These are phyloP conservation scores for Penicillium decumbens DNA, from an alignment of 2,329 filamentous ascomycete species.

Conservation along the genomic window DNA sequence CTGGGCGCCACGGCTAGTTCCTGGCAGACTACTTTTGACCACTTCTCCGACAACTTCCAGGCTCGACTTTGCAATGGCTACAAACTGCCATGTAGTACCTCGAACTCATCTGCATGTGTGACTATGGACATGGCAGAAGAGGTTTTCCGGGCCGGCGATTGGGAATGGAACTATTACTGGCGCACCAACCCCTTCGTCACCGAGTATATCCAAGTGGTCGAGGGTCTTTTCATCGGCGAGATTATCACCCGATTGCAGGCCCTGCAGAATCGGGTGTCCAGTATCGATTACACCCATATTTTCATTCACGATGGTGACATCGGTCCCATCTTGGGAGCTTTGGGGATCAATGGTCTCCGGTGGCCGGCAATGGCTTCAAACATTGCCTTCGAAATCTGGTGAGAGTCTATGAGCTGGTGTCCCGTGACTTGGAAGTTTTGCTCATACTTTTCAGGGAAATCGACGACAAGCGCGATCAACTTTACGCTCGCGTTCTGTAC, in stretches of 20 bases:
- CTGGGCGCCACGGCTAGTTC: conserved; percentile 27
- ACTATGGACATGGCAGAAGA: conserved; percentile 31
- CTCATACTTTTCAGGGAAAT: conserved; percentile 11
- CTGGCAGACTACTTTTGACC: conserved; percentile 38
- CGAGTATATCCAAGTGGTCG: conserved; percentile 37
- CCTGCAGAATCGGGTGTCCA: conserved; percentile 21
- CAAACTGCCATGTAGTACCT: conserved; percentile 30
- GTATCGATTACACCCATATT: conserved; percentile 32
- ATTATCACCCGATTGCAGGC: conserved; percentile 31
- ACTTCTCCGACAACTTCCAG: conserved; percentile 42
- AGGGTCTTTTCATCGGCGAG: conserved; percentile 39
- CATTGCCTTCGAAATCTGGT: conserved; percentile 40
- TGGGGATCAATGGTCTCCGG: conserved; percentile 35
- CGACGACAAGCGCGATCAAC: not conserved
- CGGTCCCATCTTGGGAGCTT: conserved; percentile 32
- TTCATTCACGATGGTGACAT: conserved; percentile 41
- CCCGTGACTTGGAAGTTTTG: not conserved
- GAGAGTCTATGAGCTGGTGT: conserved; percentile 2
- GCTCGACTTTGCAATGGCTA: conserved; percentile 41
- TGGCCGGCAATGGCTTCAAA: conserved; percentile 42
- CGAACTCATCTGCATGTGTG: conserved; percentile 29
- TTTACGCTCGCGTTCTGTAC: conserved; percentile 31
- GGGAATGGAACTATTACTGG: conserved; percentile 44
- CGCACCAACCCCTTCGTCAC: conserved; percentile 31
- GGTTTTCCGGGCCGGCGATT: conserved; percentile 40